Percentiles rank a stretch among this genome's conserved stretches.
These are phyloP conservation scores for Fusarium chuoi DNA, from an alignment of 2,329 filamentous ascomycete genomes.

Conservation along the genomic window DNA sequence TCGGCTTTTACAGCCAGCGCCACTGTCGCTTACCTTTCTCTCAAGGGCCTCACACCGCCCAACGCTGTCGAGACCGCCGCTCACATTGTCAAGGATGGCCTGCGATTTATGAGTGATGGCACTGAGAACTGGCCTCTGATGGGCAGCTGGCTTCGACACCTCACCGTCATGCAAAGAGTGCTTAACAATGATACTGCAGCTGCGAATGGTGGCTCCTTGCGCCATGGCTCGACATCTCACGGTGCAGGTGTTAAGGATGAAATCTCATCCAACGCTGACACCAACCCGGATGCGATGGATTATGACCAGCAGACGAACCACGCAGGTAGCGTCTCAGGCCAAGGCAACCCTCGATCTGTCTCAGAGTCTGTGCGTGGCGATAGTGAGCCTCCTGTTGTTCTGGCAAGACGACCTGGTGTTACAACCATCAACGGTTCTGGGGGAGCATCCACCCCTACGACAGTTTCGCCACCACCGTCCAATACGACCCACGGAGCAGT, in stretches of 20 bases:
- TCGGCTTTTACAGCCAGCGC: conserved; percentile 70
- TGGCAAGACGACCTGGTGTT: conserved; percentile 62
- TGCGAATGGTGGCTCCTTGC: conserved; percentile 40
- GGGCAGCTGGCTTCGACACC: conserved; percentile 67
- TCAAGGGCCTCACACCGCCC: conserved; percentile 67
- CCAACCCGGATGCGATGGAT: conserved; percentile 66
- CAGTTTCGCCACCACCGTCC: conserved; percentile 56
- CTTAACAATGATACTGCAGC: conserved; percentile 62
- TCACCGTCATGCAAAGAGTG: conserved; percentile 71
- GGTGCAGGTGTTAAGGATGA: conserved; percentile 62
- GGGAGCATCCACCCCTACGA: conserved; percentile 58
- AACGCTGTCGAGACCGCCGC: conserved; percentile 67
- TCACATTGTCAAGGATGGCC: conserved; percentile 66
- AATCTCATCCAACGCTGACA: conserved; percentile 63
- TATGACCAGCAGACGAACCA: conserved; percentile 59
- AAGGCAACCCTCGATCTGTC: conserved; percentile 49
- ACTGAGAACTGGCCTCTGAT: conserved; percentile 70
- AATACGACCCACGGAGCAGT: conserved; percentile 37
- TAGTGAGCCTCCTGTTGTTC: conserved; percentile 63
- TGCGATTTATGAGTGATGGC: conserved; percentile 68
- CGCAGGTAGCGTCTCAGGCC: conserved; percentile 37
- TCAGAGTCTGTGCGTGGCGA: conserved; percentile 58
- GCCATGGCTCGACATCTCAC: conserved; percentile 50
- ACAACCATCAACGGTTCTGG: conserved; percentile 69
- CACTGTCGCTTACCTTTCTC: conserved; percentile 70